These are phyloP conservation scores for Tylopilus sp. DNA, from an alignment of 1,284 basidiomycete genomes.

Conservation along the genomic window DNA sequence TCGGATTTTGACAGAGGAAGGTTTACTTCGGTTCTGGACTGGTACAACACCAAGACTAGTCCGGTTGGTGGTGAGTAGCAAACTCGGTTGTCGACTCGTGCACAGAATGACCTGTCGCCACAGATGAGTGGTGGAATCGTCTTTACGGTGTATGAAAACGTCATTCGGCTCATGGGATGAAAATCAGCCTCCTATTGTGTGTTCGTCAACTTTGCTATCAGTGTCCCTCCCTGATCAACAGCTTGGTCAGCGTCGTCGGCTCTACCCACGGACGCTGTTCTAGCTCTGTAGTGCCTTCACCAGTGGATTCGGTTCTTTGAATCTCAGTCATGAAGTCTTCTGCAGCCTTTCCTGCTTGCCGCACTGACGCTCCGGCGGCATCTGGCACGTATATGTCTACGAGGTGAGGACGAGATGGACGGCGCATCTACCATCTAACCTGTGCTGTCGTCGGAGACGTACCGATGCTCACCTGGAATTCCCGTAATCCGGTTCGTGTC, in stretches of 20 bases:
- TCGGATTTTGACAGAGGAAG: conserved; percentile 88
- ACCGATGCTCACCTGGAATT: conserved; percentile 19
- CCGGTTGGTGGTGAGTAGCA: conserved; percentile 71
- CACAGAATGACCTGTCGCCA: background rate
- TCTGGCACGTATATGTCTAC: conserved; percentile 20
- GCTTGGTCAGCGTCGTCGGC: conserved; percentile 25
- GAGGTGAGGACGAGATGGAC: conserved; percentile 20
- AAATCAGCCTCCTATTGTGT: conserved; percentile 1
- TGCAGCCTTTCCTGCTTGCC: conserved; percentile 11
- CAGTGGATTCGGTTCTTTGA: conserved; percentile 10
- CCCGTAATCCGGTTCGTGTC: conserved; percentile 29
- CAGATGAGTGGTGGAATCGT: conserved; percentile 93
- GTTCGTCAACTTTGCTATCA: background rate
- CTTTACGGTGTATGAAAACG: conserved; percentile 89
- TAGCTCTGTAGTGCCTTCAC: conserved; percentile 11
- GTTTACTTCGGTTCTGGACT: conserved; percentile 87
- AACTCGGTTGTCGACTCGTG: background rate
- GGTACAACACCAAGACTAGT: conserved; percentile 89
- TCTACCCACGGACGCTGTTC: conserved; percentile 27
- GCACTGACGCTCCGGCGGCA: conserved; percentile 4
- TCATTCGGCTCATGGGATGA: conserved; percentile 50
- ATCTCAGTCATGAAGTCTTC: conserved; percentile 16
- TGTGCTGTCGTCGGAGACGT: background rate
- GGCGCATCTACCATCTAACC: conserved; percentile 21
- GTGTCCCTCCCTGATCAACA: conserved; percentile 10